Base-by-base conservation (phyloP, 2,329 filamentous ascomycete genomes). In the Diaporthe sp. region DNA sequence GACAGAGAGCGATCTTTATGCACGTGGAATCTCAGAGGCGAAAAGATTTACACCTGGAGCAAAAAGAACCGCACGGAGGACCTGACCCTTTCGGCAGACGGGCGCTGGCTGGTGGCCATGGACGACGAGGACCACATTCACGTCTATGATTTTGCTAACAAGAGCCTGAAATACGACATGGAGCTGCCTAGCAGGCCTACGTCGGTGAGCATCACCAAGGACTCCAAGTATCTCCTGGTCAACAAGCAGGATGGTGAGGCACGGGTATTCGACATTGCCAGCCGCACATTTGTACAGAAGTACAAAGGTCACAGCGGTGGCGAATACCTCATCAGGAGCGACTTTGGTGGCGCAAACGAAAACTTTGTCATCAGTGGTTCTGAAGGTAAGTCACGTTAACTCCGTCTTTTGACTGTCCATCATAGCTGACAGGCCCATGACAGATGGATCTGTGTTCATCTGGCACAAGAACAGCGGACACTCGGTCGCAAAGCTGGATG, bases 331-430 rank as follows among this genome's bases (percentile, higher is more conserved):
- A 97, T 99, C 76, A 90, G 96, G 70, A 94, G 93, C 80, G 87
- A 89, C 0, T 97, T 98, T 84, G 97, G 97, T 25, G 97, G 97
- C 44, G 96, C 96, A 1, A 93, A 94, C 75, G 95, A 98, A 85
- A 96, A 93, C 82, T 98, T 98, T 83, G 93, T 98, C 13, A 88
- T 97, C 39, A 96, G 94, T 80, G 97, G 97, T 15, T 98, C 95
- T 80, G 95, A 98, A 89, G 94, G 95, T 95, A 86, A 81, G 80
- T 47, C 8, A 2, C 9, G 0, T 5, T 10, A 17, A 20, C 20
- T 28, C 22, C 31, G 1, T 47, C 47, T 13, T 31, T 22, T 31
- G 39, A 39, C n/a, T 44, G n/a, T n/a, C 22, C 44, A 13, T 60
- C 22, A 13, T 7, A 13, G 31, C 67, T 68, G 57, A 77, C 60